phyloP scores from a whole-genome alignment of 78 protist genomes.

The Polysphondylium violaceum region DNA sequence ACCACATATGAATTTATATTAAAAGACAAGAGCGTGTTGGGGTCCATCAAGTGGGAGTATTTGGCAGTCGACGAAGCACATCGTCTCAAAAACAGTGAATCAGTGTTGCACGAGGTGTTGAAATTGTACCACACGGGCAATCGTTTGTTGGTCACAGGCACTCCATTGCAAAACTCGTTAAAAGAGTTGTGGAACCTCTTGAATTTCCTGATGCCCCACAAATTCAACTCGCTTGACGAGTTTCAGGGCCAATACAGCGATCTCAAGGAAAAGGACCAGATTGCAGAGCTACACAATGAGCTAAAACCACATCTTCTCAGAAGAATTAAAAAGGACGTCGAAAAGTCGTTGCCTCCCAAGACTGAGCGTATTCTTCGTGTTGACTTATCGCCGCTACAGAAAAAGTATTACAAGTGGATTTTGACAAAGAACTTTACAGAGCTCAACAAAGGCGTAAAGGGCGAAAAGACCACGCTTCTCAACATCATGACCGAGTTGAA shows the following conservation, averaged over 20 bases:
- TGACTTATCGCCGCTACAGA: slow-evolving; percentile 88
- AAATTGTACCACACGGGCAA: slow-evolving; percentile 51
- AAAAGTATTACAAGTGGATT: slow-evolving; percentile 85
- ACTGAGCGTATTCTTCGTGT: slow-evolving; percentile 93
- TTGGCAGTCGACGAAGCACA: slow-evolving; percentile 95
- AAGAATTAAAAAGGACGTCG: slow-evolving; percentile 94
- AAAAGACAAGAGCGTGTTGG: slow-evolving; percentile 31
- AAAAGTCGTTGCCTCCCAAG: slow-evolving; percentile 88
- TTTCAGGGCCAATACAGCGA: slow-evolving; percentile 73
- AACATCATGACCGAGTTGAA: slow-evolving; percentile 95
- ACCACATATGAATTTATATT: slow-evolving; percentile 93
- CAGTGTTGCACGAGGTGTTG: slow-evolving; percentile 79
- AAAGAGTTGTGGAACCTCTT: slow-evolving; percentile 95
- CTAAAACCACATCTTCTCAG: slow-evolving; percentile 93
- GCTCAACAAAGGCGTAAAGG: slow-evolving; percentile 63
- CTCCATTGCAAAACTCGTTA: slow-evolving; percentile 95
- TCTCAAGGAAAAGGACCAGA: slow-evolving; percentile 66
- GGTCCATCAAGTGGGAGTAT: slow-evolving; percentile 86
- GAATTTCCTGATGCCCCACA: slow-evolving; percentile 88
- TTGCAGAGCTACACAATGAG: slow-evolving; percentile 84
- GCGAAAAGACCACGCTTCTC: slow-evolving; percentile 80
- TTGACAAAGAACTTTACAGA: slow-evolving; percentile 82
- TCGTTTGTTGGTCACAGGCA: slow-evolving; percentile 91
- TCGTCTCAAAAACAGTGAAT: slow-evolving; percentile 90
- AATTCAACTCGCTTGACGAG: slow-evolving; percentile 65